Base-by-base conservation (phyloP, 805 yeast species). In the Saccharomyces kudriavzevii region DNA sequence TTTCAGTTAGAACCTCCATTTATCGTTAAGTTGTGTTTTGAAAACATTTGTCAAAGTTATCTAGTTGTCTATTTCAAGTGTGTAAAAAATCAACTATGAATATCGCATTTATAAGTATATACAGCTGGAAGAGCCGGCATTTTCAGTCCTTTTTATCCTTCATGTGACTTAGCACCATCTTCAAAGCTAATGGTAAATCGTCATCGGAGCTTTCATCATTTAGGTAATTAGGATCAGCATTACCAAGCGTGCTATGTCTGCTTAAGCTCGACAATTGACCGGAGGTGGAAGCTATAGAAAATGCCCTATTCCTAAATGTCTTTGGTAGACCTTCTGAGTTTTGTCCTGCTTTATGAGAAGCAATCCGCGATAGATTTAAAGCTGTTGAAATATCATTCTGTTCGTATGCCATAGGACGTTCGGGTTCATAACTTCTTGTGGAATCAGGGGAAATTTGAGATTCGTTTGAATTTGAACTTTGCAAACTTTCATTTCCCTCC, bases 181-280 rank as follows among this genome's bases (percentile, higher is more conserved):
- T 72, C 50, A 74, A 56, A 1, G 75, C 73, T 25, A 73, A 52
- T 8, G 78, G 78, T 10, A 74, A 52, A 11, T 72, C 74, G 5
- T 54, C 57, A 40, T 58, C 60, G 2, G 60, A 54, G 3, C 58
- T 58, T 14, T 56, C 58, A 13, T 55, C 56, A 27, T 60, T 57
- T 45, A 55, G 48, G 22, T n/a, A 52, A 40, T 52, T 56, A 11
- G 58, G 53, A 24, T 61, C 63, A 0, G 58, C 58, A 6, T 60
- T 60, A 5, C 73, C 74, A 9, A 58, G 45, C 4, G 61, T 58
- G 29, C 29, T 48, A 13, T 45, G 48, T 29, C 51, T 49, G n/a
- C 43, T 24, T 6, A 58, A 24, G 10, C 40, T 48, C 9, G 47
- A 25, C 10, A 46, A 17, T 17, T 35, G 62, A 24, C 59, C 60